Evolutionary conservation across 768 basidiomycete genomes (phyloP), one percentile per base, ranked within the genome.

Genomic region (Symmetrospora coprosmae): DNA sequence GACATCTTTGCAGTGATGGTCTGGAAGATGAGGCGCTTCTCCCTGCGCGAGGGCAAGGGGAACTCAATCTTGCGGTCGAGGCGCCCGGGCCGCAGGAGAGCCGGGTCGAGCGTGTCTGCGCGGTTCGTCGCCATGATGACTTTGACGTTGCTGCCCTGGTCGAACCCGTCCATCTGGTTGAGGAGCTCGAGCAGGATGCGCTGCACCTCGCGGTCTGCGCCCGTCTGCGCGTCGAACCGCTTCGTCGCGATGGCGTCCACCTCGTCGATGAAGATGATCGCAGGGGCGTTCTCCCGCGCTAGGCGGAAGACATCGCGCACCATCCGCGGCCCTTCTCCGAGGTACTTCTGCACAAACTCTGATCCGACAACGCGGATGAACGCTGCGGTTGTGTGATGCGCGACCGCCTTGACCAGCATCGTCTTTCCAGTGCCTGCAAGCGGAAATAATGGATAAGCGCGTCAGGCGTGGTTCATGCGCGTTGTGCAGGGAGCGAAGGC

Each of bases 121-220:
- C 94, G 79, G 76, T 97, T 99, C 25, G 94, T 99, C n/a, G 94
- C 94, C 88, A 97, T 96, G 72, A 99, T 99, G 52, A 97, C 94
- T 82, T 99, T 97, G 71, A 99, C 94, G 68, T 91, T 97, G 71
- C 88, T 90, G 3, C 86, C 86, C 73, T 99, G 94, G 74, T 99
- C 94, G 73, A 99, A 99, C 65, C 94, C 94, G 69, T 99, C 94
- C 94, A 99, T 99, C 71, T 99, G 94, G 71, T 92, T 97, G 62
- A 99, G 78, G 58, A 99, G 76, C 73, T 99, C 94, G 13, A 99
- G 81, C 65, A 99, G 73, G 70, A 99, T 97, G 74, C 94, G 87
- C 73, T 99, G 94, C 4, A 99, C 94, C 75, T 99, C 94, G 62
- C 94, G 80, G 75, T 99, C 94, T 9, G 94, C 94, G 69, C 94